Evolutionary conservation across 192 early-diverging fungal species (phyloP).

Genomic region (Backusella australiensis): DNA sequence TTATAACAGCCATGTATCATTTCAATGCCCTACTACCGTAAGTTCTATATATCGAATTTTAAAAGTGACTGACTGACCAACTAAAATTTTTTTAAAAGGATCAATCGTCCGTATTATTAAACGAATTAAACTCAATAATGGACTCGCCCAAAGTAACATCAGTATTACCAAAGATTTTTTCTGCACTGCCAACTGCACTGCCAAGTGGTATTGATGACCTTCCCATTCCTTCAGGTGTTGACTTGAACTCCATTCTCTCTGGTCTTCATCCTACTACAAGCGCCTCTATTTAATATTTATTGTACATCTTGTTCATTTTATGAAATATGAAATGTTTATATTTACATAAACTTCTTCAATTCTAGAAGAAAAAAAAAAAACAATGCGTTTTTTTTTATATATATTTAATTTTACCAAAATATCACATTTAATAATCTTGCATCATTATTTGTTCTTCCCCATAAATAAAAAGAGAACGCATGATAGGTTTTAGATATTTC

Average conservation of each 20-base stretch:
- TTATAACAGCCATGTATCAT: slow-evolving; percentile 32
- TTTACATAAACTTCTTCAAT: background rate
- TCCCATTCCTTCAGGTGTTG: background rate
- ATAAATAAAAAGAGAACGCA: background rate
- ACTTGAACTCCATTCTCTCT: background rate
- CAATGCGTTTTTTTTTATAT: background rate
- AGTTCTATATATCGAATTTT: background rate
- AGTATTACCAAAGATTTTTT: background rate
- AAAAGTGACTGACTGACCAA: background rate
- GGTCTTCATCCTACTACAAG: background rate
- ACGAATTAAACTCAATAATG: background rate
- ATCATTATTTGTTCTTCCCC: background rate
- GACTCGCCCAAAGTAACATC: background rate
- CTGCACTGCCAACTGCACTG: background rate
- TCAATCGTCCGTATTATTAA: background rate
- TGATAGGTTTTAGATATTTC: background rate
- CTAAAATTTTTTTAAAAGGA: background rate
- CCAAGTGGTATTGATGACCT: background rate
- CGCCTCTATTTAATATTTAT: background rate
- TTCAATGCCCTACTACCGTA: slow-evolving; percentile 36
- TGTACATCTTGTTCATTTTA: background rate
- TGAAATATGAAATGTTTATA: background rate
- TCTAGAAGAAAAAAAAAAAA: background rate
- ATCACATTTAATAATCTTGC: background rate
- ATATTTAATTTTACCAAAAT: background rate